Evolutionary conservation across 352 stramenopile genomes (phyloP).

Genomic region (Stramenopiles sp.): DNA sequence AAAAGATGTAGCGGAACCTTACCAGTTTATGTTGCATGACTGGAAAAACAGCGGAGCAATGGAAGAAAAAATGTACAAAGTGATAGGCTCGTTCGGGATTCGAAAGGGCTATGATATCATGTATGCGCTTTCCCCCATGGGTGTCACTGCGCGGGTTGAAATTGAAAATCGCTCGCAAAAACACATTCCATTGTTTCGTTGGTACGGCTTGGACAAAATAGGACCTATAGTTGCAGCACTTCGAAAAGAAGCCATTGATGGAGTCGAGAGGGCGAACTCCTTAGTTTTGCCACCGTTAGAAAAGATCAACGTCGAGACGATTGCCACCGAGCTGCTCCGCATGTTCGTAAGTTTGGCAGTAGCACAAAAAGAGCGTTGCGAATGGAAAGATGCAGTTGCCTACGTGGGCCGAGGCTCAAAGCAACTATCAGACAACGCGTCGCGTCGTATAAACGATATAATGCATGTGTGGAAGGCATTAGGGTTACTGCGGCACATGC

Average conservation of each 20-base stretch:
- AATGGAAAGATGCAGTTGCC: background rate
- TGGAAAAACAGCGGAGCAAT: background rate
- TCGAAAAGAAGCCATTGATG: background rate
- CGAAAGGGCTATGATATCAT: background rate
- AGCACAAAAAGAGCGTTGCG: background rate
- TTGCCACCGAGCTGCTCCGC: background rate
- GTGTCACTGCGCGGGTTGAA: background rate
- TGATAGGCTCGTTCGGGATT: background rate
- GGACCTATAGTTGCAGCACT: background rate
- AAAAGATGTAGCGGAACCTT: background rate
- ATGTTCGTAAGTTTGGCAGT: background rate
- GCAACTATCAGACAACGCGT: background rate
- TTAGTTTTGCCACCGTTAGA: no score
- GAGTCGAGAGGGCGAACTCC: background rate
- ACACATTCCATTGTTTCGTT: background rate
- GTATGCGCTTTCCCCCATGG: background rate
- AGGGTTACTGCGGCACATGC: background rate
- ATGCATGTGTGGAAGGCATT: background rate
- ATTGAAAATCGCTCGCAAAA: background rate
- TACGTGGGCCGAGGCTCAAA: background rate
- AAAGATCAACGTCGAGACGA: background rate
- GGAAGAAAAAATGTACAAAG: background rate
- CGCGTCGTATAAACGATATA: background rate
- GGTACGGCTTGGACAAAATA: background rate
- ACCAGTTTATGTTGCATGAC: background rate